Percentiles rank a stretch among this genome's conserved stretches.
These are phyloP conservation scores for Uronychia binucleata DNA, from an alignment of 73 alveolate species.

Conservation along the genomic window DNA sequence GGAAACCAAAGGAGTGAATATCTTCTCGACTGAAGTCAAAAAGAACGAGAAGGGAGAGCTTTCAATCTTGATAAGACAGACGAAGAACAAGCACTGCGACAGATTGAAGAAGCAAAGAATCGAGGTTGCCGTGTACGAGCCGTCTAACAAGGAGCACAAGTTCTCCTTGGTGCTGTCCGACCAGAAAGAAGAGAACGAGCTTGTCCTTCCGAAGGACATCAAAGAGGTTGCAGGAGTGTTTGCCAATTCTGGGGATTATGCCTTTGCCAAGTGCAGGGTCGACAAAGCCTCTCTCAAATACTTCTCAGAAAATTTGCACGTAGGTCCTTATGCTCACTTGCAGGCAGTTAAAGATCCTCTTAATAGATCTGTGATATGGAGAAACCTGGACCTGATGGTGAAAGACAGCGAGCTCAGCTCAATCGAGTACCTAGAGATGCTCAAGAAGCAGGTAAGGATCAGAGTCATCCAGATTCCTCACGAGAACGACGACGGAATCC, in stretches of 20 bases:
- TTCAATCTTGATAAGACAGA: not conserved
- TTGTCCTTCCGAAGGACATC: not conserved
- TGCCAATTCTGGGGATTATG: slow-evolving; percentile 36
- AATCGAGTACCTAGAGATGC: slow-evolving; percentile 10
- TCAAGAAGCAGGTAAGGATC: not conserved
- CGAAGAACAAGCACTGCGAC: slow-evolving; percentile 34
- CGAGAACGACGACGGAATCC: slow-evolving; percentile 21
- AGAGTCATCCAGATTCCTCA: slow-evolving; percentile 10
- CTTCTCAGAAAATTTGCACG: slow-evolving; percentile 14
- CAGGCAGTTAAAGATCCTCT: slow-evolving; percentile 16
- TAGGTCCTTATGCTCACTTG: not conserved
- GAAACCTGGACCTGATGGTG: slow-evolving; percentile 18
- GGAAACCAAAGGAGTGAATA: slow-evolving; percentile 37
- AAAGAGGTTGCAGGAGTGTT: not conserved
- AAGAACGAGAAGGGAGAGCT: slow-evolving; percentile 10
- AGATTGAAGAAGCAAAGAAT: slow-evolving; percentile 33
- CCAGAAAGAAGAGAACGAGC: not conserved
- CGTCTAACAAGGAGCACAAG: not conserved
- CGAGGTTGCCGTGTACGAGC: slow-evolving; percentile 37
- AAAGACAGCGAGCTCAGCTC: slow-evolving; percentile 31
- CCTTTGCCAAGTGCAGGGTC: slow-evolving; percentile 25
- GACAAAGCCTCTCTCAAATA: slow-evolving; percentile 13
- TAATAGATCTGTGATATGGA: slow-evolving; percentile 32
- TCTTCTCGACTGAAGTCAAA: not conserved
- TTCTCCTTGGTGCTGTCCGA: not conserved